Evolutionary conservation across 345 rosid species (phyloP).

Genomic region (Turnera subulata): DNA sequence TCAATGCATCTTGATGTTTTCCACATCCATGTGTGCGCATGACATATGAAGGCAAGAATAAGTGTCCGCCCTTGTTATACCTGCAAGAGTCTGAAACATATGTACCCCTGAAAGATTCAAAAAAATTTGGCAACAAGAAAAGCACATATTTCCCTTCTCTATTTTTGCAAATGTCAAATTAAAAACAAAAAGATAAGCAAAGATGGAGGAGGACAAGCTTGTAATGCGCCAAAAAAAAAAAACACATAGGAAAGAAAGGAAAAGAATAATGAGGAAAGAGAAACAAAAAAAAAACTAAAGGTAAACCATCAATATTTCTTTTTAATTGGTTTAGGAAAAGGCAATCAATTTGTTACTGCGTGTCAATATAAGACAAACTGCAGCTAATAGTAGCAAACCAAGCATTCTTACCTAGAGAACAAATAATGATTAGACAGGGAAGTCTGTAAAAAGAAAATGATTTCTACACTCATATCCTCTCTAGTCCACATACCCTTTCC

Average conservation of each 20-base stretch:
- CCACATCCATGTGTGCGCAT: conserved; percentile 34
- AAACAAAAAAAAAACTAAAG: too few relatives aligned
- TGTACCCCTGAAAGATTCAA: neutral
- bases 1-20: conserved; percentile 26
- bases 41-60: conserved; percentile 30
- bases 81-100: conserved; percentile 13
- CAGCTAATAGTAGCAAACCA: too few relatives aligned
- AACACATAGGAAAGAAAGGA: neutral
- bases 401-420: too few relatives aligned
- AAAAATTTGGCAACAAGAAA: conserved; percentile 1
- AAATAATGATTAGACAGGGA: too few relatives aligned
- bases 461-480: conserved; percentile 2
- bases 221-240: too few relatives aligned
- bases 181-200: neutral
- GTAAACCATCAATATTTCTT: too few relatives aligned
- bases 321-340: too few relatives aligned
- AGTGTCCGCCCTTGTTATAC: conserved; percentile 30
- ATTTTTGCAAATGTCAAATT: neutral
- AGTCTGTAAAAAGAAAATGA: too few relatives aligned
- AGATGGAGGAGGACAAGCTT: too few relatives aligned
- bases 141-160: neutral
- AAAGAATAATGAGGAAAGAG: neutral
- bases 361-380: too few relatives aligned
- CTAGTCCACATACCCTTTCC: conserved; percentile 75
- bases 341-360: too few relatives aligned